Evolutionary conservation across 2,329 filamentous ascomycete species (phyloP).

Genomic region (Xylariaceae sp.): DNA sequence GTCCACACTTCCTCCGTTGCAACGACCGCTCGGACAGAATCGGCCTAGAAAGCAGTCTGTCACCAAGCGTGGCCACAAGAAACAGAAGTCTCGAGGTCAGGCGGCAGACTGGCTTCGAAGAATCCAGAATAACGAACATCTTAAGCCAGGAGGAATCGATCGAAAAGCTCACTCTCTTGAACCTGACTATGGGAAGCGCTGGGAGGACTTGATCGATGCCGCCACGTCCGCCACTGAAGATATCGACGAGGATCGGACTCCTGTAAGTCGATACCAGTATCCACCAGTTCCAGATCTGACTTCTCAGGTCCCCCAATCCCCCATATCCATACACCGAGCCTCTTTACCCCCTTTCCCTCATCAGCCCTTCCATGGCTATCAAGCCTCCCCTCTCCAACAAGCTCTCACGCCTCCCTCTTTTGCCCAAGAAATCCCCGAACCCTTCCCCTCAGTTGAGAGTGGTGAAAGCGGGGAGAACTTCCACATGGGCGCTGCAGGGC

Average conservation of each 20-base stretch:
- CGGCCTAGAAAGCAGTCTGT: conserved; percentile 83
- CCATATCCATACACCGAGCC: conserved; percentile 57
- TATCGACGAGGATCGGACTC: conserved; percentile 84
- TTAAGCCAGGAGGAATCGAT: conserved; percentile 63
- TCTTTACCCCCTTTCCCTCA: conserved; percentile 59
- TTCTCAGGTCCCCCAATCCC: conserved; percentile 59
- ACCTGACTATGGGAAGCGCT: conserved; percentile 83
- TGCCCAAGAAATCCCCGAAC: conserved; percentile 63
- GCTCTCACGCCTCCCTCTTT: conserved; percentile 79
- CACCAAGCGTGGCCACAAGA: conserved; percentile 77
- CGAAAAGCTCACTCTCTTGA: conserved; percentile 85
- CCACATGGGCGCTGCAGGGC: conserved; percentile 61
- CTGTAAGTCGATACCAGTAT: conserved; percentile 55
- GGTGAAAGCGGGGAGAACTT: conserved; percentile 68
- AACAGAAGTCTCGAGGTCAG: conserved; percentile 66
- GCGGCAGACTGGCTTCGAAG: conserved; percentile 63
- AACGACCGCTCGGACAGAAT: conserved; percentile 65
- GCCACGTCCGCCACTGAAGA: conserved; percentile 88
- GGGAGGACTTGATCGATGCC: conserved; percentile 95
- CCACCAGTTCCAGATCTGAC: conserved; percentile 40
- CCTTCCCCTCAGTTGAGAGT: conserved; percentile 87
- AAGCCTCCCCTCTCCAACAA: conserved; percentile 86
- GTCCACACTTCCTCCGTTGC: conserved; percentile 80
- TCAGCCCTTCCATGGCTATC: conserved; percentile 66
- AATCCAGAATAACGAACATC: conserved; percentile 57